Conservation (phyloP, 768 basidiomycete genomes). For the Ramaria sp. region DNA sequence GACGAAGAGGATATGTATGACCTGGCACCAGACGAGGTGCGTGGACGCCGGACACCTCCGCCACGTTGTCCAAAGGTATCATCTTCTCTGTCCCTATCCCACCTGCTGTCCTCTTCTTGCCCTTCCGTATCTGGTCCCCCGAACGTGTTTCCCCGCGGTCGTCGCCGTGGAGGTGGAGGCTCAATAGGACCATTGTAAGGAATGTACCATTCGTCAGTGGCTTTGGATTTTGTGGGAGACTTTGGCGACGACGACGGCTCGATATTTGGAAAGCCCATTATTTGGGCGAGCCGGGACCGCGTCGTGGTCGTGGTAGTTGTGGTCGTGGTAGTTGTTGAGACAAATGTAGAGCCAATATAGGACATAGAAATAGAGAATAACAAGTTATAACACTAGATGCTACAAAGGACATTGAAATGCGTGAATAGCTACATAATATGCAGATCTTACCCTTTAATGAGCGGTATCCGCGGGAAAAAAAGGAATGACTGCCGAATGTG, state of each 20-base stretch:
- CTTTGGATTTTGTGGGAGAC: not conserved
- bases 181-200: constrained; percentile 59
- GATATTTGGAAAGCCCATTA: not conserved
- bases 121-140: not conserved
- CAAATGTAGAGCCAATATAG: not conserved
- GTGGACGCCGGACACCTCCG: not conserved
- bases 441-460: not conserved
- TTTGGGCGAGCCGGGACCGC: not conserved
- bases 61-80: not conserved
- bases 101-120: not conserved
- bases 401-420: not conserved
- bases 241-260: not conserved
- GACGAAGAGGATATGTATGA: not conserved
- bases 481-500: no score
- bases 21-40: not conserved
- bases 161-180: constrained; percentile 16
- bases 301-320: not conserved
- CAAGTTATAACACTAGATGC: not conserved
- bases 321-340: not conserved
- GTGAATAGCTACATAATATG: not conserved
- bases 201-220: constrained; percentile 46
- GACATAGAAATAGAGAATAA: not conserved
- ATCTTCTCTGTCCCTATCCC: not conserved
- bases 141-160: constrained; percentile 4
- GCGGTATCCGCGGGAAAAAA: no score